Percentiles rank a stretch among this genome's conserved stretches.
phyloP scores from a whole-genome alignment of 176 grass and related monocot genomes.

The Avena sativa region DNA sequence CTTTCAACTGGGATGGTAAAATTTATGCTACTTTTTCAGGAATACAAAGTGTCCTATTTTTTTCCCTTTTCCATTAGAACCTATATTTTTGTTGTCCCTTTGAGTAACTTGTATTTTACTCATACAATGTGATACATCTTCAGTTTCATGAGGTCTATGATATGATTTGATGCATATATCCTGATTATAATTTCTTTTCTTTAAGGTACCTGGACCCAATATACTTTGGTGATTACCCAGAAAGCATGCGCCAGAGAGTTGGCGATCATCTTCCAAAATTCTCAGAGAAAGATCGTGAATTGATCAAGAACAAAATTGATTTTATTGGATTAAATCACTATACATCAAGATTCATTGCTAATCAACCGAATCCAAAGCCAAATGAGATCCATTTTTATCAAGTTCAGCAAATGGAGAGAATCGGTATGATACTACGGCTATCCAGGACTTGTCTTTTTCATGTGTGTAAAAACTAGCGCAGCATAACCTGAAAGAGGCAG shows the following conservation, averaged over 20 bases:
- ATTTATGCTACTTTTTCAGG: not conserved
- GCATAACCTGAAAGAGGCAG: not conserved
- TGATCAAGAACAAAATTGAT: conserved; percentile 85
- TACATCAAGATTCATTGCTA: conserved; percentile 83
- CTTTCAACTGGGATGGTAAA: conserved; percentile 97
- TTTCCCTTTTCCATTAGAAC: not conserved
- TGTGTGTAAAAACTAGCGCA: not conserved
- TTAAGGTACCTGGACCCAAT: conserved; percentile 93
- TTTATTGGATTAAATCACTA: conserved; percentile 98
- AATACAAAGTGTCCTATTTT: not conserved
- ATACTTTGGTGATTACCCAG: conserved; percentile 93
- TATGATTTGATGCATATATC: not conserved
- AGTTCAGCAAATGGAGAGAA: conserved; percentile 73
- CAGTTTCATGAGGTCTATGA: not conserved
- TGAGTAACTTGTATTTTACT: not conserved
- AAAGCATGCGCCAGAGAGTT: conserved; percentile 77
- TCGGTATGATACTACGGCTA: conserved; percentile 57
- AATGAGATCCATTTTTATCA: conserved; percentile 65
- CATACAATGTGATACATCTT: not conserved
- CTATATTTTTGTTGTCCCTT: not conserved
- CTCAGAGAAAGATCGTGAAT: conserved; percentile 84
- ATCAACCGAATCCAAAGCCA: conserved; percentile 45
- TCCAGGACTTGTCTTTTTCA: not conserved
- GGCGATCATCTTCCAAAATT: conserved; percentile 88
- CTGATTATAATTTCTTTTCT: conserved; percentile 25